Evolutionary conservation across 140 eudicot genomes (phyloP), one percentile per base, ranked within the genome.

Genomic region (Ambrosia hybrid): DNA sequence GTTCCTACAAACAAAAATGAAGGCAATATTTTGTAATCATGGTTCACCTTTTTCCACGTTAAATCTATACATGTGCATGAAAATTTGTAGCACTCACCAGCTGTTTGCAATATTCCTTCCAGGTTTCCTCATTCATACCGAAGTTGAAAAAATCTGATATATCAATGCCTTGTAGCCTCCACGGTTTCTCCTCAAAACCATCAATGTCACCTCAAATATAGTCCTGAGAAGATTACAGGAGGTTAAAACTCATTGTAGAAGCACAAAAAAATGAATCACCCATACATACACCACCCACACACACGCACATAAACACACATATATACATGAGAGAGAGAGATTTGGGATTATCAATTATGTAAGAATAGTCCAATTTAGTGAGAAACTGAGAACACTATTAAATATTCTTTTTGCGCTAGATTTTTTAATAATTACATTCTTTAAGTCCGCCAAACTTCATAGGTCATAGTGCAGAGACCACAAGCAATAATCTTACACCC

Each of bases 81-180:
- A 55, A 51, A 59, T 41, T 43, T 38, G 33, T 41, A 66, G 41
- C 49, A 71, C 96, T 66, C 72, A 95, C 99, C 92, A 95, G 86
- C 80, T 91, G 96, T 83, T 86, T 91, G 86, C 97, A 86, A 78
- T 88, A 91, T n/a, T 91, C 97, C 80, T 86, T 95, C 99, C 99
- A 95, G 75, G 85, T 83, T 17, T 95, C 97, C 88, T 95, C 99
- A 65, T 83, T 86, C 86, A 95, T 77, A 48, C 95, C 96, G 13
- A 95, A 95, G 83, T 95, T 95, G 85, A 95, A 95, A 69, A 88
- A 95, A 71, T 95, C 96, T 15, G 99, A 84, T 61, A 88, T 37
- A 78, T 95, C 96, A 51, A 88, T 74, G 57, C 95, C 91, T 16
- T 83, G 87, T 49, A 83, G 85, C 73, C 80, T 91, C 99, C 99